These are phyloP conservation scores for Pseudomonodictys pantanalensis DNA, from an alignment of 495 filamentous ascomycete genomes.

Conservation along the genomic window DNA sequence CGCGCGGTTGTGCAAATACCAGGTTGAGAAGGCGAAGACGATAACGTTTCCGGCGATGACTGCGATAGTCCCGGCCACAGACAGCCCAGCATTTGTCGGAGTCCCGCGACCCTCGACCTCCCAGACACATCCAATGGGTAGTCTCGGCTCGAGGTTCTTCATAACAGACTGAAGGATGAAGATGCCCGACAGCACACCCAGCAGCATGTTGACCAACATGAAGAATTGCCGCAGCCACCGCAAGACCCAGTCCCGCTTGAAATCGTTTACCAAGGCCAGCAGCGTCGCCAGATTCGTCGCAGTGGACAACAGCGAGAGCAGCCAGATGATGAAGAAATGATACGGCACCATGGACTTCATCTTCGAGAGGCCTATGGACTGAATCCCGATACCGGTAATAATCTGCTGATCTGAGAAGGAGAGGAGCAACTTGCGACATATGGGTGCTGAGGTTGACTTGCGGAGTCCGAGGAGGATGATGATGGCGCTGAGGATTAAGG, in stretches of 20 bases:
- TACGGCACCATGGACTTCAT: slow-evolving; percentile 52
- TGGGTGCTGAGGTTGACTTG: slow-evolving; percentile 38
- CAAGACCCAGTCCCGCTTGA: slow-evolving; percentile 60
- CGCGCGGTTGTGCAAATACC: slow-evolving; percentile 53
- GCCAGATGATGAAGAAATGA: slow-evolving; percentile 64
- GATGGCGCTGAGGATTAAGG: slow-evolving; percentile 48
- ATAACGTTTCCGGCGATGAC: slow-evolving; percentile 51
- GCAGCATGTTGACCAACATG: slow-evolving; percentile 57
- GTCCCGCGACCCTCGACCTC: slow-evolving; percentile 21
- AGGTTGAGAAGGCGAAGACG: slow-evolving; percentile 52
- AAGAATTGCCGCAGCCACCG: slow-evolving; percentile 58
- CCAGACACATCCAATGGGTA: slow-evolving; percentile 57
- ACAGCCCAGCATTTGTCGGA: slow-evolving; percentile 41
- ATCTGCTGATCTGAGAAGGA: slow-evolving; percentile 61
- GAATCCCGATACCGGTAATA: slow-evolving; percentile 59
- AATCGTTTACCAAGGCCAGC: slow-evolving; percentile 56
- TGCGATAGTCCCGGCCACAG: slow-evolving; percentile 52
- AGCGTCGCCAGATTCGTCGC: slow-evolving; percentile 57
- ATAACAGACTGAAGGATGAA: slow-evolving; percentile 50
- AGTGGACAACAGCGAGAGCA: slow-evolving; percentile 56
- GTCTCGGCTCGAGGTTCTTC: slow-evolving; percentile 44
- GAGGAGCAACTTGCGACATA: slow-evolving; percentile 56
- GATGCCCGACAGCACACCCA: slow-evolving; percentile 50
- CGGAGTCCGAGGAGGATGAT: slow-evolving; percentile 50
- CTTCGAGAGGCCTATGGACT: slow-evolving; percentile 52